Evolutionary conservation across 768 basidiomycete genomes (phyloP).

Genomic region (Leccinum boreale): DNA sequence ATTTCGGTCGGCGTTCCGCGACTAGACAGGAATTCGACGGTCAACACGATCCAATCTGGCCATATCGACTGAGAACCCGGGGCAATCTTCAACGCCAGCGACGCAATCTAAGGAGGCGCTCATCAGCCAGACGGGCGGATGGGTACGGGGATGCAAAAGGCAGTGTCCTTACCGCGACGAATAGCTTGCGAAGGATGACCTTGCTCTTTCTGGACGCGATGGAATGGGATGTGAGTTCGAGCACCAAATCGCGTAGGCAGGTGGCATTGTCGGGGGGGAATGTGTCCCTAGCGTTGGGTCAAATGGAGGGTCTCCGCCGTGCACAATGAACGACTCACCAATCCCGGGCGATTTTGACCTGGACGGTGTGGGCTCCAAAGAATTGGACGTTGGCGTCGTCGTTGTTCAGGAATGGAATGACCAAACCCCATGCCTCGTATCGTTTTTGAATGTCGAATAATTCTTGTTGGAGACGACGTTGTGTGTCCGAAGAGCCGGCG

Average conservation of each 20-base stretch:
- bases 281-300: constrained; percentile 51
- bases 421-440: constrained; percentile 81
- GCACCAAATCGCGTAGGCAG: constrained; percentile 60
- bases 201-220: constrained; percentile 56
- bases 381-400: constrained; percentile 84
- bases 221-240: constrained; percentile 68
- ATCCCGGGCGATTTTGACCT: constrained; percentile 91
- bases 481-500: constrained; percentile 51
- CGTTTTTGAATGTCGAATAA: constrained; percentile 74
- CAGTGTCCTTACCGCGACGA: constrained; percentile 61
- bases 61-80: constrained; percentile 57
- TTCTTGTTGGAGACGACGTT: constrained; percentile 65
- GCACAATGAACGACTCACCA: constrained; percentile 52
- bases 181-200: constrained; percentile 82
- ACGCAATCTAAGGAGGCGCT: constrained; percentile 46
- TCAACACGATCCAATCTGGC: constrained; percentile 74
- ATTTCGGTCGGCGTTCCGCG: constrained; percentile 57
- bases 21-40: constrained; percentile 58
- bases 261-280: constrained; percentile 62
- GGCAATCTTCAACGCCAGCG: constrained; percentile 68
- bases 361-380: constrained; percentile 91
- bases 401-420: constrained; percentile 70
- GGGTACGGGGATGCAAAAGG: not conserved
- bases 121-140: constrained; percentile 3
- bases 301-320: not conserved